Conservation (phyloP, 2,329 filamentous ascomycete genomes). For the Diaporthe capsici region DNA sequence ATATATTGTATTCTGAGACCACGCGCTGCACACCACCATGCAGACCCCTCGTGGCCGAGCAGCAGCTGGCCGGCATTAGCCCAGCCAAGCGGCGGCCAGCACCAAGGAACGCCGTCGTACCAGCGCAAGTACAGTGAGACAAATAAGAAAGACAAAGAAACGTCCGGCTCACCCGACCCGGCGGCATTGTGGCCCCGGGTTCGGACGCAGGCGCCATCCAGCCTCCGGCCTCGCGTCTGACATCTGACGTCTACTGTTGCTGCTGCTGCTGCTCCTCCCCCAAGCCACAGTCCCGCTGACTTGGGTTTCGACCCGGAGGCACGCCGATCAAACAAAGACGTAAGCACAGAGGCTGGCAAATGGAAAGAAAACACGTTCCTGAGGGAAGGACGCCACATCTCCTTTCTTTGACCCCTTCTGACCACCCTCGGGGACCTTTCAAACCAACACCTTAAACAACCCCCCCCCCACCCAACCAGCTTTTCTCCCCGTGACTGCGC, state of each 20-base stretch:
- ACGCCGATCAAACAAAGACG: slow-evolving; percentile 16
- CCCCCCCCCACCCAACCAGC: no score
- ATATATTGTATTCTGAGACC: slow-evolving; percentile 10
- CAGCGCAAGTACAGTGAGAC: not conserved
- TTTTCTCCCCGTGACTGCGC: slow-evolving; percentile 15
- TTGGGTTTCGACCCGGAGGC: not conserved
- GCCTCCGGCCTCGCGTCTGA: slow-evolving; percentile 20
- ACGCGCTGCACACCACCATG: not conserved
- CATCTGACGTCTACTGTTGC: slow-evolving; percentile 2
- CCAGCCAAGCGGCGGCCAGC: not conserved
- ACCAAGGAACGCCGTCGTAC: not conserved
- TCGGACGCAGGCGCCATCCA: slow-evolving; percentile 2
- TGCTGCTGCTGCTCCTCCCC: not conserved
- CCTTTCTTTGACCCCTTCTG: not conserved
- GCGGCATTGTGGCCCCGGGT: not conserved
- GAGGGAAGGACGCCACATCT: slow-evolving; percentile 20
- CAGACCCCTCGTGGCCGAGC: not conserved
- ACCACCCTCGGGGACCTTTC: slow-evolving; percentile 17
- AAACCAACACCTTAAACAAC: not conserved
- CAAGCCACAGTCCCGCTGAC: slow-evolving; percentile 5
- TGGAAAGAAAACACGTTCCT: slow-evolving; percentile 20
- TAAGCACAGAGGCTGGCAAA: slow-evolving; percentile 13
- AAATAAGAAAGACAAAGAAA: not conserved
- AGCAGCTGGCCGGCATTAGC: not conserved
- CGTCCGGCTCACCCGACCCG: not conserved